Base-by-base conservation (phyloP, 2,329 filamentous ascomycete genomes). In the Colletotrichum chlorophyti region DNA sequence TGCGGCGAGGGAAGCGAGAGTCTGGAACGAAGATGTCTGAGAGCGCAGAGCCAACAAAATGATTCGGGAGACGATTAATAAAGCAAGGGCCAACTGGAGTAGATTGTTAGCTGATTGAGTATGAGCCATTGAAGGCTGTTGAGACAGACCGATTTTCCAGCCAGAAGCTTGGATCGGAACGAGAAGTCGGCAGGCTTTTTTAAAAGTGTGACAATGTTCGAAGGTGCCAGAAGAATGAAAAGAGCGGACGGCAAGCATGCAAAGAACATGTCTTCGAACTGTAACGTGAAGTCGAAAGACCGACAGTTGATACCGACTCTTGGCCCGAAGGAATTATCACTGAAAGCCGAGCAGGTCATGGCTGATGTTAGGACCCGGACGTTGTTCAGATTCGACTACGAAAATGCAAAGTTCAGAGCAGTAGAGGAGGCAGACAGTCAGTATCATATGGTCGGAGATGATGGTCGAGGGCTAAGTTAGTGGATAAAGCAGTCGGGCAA, bases 221-320 rank as follows among this genome's bases (percentile, higher is more conserved):
- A 26, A 11, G 60, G 48, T 5, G 58, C 21, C 12, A 68, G 60
- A 4, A 60, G n/a, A 5, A 69, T 40, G 14, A 70, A 61, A 2
- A 64, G 34, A 2, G 58, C 59, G 3, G 58, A 48, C 0, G 66
- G 67, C 1, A 68, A 11, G 12, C 58, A 60, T 1, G 58, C 59
- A n/a, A 69, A 63, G 15, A 70, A 49, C 15, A 68, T 46, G 19
- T 70, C 68, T 41, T 70, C 66, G 26, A 70, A 70, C 2, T 62
- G 48, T 5, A 70, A 54, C 0, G 68, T 68, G 40, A 70, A 70
- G 58, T 70, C 68, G 38, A 70, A 70, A 5, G 65, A 62, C 26
- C 66, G 66, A 42, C 68, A 70, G 2, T 38, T 10, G 5, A 52
- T 23, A 38, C 65, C 38, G 19, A 69, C 61, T 23, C 63, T 53